Conservation (phyloP, 345 rosid genomes). For the Kandelia obovata region DNA sequence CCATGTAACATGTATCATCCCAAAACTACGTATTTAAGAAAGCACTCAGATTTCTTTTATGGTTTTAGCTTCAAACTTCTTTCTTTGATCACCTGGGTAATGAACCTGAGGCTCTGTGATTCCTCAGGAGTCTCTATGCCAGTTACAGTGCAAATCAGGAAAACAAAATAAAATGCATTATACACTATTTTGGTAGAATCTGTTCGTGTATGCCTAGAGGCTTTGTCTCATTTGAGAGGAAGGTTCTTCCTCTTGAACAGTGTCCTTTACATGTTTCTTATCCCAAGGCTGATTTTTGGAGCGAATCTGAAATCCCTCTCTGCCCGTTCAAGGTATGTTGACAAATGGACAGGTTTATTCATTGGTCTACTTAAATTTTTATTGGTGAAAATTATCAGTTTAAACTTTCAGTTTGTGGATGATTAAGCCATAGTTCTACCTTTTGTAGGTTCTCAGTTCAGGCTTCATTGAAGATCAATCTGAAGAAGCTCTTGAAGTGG, state of each 20-base stretch:
- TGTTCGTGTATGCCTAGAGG: conserved; percentile 57
- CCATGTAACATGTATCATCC: no score
- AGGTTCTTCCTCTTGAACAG: conserved; percentile 54
- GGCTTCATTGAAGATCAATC: conserved; percentile 82
- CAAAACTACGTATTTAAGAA: no score
- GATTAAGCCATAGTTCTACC: background rate
- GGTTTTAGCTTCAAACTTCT: no score
- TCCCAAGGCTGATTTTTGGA: conserved; percentile 64
- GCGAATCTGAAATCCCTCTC: conserved; percentile 54
- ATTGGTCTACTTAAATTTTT: background rate
- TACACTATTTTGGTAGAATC: conserved; percentile 78
- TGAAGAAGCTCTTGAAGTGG: conserved; percentile 64
- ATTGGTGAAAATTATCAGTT: background rate
- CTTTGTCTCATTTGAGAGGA: conserved; percentile 77
- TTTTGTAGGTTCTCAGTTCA: conserved; percentile 45
- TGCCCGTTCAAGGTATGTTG: conserved; percentile 68
- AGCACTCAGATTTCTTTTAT: no score
- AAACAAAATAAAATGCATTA: conserved; percentile 66
- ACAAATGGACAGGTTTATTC: background rate
- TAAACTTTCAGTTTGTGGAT: conserved; percentile 1
- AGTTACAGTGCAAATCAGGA: conserved; percentile 62
- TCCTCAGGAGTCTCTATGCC: conserved; percentile 64
- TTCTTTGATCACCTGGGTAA: background rate
- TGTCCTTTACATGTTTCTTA: conserved; percentile 25
- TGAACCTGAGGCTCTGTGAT: conserved; percentile 11